A percentile compares a stretch with the other conserved stretches of the same genome.
These are phyloP conservation scores for Amphicarpaea edgeworthii DNA, from an alignment of 306 rosid genomes.

Conservation along the genomic window DNA sequence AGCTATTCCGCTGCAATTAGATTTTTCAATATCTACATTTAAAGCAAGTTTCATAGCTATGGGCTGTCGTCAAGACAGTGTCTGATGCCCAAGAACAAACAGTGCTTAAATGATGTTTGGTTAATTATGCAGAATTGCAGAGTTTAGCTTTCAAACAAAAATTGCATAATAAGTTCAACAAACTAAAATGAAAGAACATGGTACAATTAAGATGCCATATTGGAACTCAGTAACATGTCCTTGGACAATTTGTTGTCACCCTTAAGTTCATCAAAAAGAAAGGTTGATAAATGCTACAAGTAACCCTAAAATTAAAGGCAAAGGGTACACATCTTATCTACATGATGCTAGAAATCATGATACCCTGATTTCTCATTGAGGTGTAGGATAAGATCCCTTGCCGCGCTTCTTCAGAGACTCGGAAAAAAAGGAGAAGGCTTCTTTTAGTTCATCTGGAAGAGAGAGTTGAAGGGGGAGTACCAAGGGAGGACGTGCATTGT, in stretches of 20 bases:
- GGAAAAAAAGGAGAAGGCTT: conserved; percentile 72
- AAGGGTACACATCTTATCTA: conserved; percentile 46
- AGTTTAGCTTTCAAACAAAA: conserved; percentile 21
- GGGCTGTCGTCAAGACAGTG: too few species aligned
- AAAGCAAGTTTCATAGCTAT: too few species aligned
- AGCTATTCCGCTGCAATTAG: too few species aligned
- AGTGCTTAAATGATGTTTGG: too few species aligned
- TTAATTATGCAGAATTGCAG: too few species aligned
- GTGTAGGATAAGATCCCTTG: conserved; percentile 53
- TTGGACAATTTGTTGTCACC: conserved; percentile 32
- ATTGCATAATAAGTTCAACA: conserved; percentile 12
- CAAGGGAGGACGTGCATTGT: conserved; percentile 46
- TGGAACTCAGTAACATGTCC: conserved; percentile 37
- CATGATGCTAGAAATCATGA: conserved; percentile 40
- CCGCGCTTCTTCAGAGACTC: conserved; percentile 69
- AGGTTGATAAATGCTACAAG: conserved; percentile 25
- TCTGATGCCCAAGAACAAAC: too few species aligned
- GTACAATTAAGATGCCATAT: conserved; percentile 28
- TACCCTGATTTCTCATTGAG: conserved; percentile 47
- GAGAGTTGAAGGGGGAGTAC: conserved; percentile 80
- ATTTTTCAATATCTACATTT: too few species aligned
- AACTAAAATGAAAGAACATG: conserved; percentile 34
- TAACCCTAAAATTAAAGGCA: neutral
- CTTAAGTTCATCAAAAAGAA: conserved; percentile 37
- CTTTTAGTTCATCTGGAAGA: conserved; percentile 79